Evolutionary conservation across 176 grass and related monocot genomes (phyloP), one percentile per base, ranked within the genome.

Genomic region (Triticum dicoccoides): DNA sequence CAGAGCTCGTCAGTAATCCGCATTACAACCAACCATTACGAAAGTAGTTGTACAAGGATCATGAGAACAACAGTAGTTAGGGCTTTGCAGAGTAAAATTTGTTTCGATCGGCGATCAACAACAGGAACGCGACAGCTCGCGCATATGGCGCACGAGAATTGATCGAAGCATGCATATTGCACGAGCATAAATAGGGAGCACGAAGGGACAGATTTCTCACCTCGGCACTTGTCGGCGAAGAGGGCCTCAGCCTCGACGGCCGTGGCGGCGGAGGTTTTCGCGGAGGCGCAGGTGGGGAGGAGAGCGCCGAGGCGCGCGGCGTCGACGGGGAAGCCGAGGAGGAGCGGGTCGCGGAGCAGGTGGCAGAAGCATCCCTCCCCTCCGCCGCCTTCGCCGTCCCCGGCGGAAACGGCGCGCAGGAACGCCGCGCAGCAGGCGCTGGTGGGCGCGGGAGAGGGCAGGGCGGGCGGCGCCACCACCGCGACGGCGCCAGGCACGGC

Each of bases 241-340:
- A 80, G 70, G 29, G 69, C 34, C 4, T 73, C 78, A 30, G 39
- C 68, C 77, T 75, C 69, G 44, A 27, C 62, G 76, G 35, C 44
- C 9, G 88, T 42, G 65, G 78, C 51, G 30, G 86, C 79, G 29
- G 52, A 61, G 15, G 90, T 58, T 66, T 89, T 74, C 34, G 47
- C 68, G 45, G 87, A 66, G 21, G 79, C 64, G 56, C 90, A 92
- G 45, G 79, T 74, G 77, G 83, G 76, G 77, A 92, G 88, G 73
- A 92, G 79, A 10, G 79, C 76, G 23, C 76, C 79, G 58, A 92
- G 52, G 13, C 90, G 79, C 23, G 65, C 44, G 44, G 79, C 18
- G 74, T 92, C 75, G 24, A 92, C 54, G 3, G 88, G 91, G 73
- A 93, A 90, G 27, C 91, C 91, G 6, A 93, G 73, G 37, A 92